A percentile compares a stretch with the other conserved stretches of the same genome.
Conservation (phyloP, 2,329 filamentous ascomycete species). For the Pseudonectria foliicola region DNA sequence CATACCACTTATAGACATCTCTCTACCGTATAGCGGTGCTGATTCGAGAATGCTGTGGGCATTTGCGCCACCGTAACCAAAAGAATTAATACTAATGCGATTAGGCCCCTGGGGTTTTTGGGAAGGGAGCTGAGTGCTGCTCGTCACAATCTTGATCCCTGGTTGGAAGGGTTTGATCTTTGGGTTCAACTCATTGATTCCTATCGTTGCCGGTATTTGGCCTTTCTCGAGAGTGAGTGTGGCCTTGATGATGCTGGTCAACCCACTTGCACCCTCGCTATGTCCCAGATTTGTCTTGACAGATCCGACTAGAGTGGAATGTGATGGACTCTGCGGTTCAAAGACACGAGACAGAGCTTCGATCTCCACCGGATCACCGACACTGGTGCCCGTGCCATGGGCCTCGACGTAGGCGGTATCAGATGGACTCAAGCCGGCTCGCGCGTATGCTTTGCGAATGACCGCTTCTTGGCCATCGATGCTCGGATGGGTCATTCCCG, state of each 20-base stretch:
- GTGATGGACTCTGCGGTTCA: too few species aligned
- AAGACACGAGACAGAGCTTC: background rate
- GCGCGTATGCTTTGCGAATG: background rate
- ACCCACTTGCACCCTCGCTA: slow-evolving; percentile 14
- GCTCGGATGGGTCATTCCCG: slow-evolving; percentile 1
- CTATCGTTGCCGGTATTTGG: slow-evolving; percentile 15
- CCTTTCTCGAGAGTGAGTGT: slow-evolving; percentile 15
- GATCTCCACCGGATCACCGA: background rate
- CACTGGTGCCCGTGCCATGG: background rate
- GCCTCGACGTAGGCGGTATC: background rate
- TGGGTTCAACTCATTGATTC: slow-evolving; percentile 13
- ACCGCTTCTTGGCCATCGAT: background rate
- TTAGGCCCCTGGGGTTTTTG: slow-evolving; percentile 1
- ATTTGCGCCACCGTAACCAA: slow-evolving; percentile 22
- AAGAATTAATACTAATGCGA: slow-evolving; percentile 20
- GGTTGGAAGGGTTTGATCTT: slow-evolving; percentile 21
- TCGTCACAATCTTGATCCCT: slow-evolving; percentile 14
- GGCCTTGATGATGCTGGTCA: slow-evolving; percentile 18
- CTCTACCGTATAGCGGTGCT: too few species aligned
- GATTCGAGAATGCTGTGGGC: slow-evolving; percentile 19
- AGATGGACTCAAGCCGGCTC: background rate
- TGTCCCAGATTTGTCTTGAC: slow-evolving; percentile 23
- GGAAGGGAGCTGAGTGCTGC: slow-evolving; percentile 9
- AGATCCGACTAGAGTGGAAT: too few species aligned
- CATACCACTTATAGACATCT: background rate